Evolutionary conservation across 192 early-diverging fungal species (phyloP).

Genomic region (Borealophlyctis nickersoniae): DNA sequence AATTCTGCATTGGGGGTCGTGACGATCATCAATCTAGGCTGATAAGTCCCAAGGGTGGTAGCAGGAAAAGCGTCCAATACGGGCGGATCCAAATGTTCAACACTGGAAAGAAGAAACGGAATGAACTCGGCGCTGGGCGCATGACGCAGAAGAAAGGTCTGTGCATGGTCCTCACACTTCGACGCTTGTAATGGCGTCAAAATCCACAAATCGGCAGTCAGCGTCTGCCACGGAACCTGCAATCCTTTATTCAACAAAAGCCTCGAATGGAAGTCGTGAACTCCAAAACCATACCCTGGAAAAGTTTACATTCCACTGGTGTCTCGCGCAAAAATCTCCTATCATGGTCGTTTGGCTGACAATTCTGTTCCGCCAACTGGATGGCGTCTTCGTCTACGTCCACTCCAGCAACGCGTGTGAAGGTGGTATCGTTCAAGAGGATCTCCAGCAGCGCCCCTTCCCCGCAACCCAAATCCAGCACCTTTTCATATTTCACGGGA

Average conservation of each 20-base stretch:
- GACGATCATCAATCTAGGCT: slow-evolving; percentile 51
- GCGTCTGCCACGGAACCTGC: slow-evolving; percentile 50
- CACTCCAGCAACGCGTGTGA: slow-evolving; percentile 65
- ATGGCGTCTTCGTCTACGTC: slow-evolving; percentile 59
- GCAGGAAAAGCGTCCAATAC: slow-evolving; percentile 57
- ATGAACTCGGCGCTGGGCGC: neutral
- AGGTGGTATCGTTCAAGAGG: slow-evolving; percentile 57
- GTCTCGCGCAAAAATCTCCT: slow-evolving; percentile 54
- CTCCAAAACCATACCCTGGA: slow-evolving; percentile 54
- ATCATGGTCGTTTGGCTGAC: slow-evolving; percentile 63
- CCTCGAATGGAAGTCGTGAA: neutral
- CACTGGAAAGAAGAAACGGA: slow-evolving; percentile 35
- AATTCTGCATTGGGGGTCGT: slow-evolving; percentile 81
- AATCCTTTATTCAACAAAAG: no score
- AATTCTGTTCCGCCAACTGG: slow-evolving; percentile 38
- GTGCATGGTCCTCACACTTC: slow-evolving; percentile 58
- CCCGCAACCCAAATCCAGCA: slow-evolving; percentile 89
- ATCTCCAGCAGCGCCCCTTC: slow-evolving; percentile 71
- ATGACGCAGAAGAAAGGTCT: neutral
- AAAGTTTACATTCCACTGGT: slow-evolving; percentile 60
- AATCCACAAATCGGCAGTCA: slow-evolving; percentile 52
- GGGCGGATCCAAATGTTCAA: slow-evolving; percentile 73
- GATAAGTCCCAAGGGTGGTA: slow-evolving; percentile 63
- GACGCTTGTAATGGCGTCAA: slow-evolving; percentile 71
- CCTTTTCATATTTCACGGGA: slow-evolving; percentile 26